Percentiles rank a stretch among this genome's conserved stretches.
These are phyloP conservation scores for Chalciporus chontae DNA, from an alignment of 768 basidiomycete genomes.

Conservation along the genomic window DNA sequence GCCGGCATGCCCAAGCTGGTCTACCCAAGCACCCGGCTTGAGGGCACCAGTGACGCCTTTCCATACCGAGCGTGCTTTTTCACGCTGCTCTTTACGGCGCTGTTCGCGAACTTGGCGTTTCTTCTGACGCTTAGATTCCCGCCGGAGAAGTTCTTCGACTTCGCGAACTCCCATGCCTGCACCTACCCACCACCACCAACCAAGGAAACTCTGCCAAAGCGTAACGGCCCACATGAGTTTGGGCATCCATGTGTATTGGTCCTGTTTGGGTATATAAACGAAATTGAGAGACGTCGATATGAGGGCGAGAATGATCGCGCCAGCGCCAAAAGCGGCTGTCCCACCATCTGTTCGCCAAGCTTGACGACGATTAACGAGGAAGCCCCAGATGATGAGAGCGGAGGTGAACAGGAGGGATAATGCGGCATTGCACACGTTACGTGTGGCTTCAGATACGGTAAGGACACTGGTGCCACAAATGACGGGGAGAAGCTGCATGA, in stretches of 20 bases:
- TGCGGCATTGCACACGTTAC: constrained; percentile 94
- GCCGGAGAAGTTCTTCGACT: constrained; percentile 57
- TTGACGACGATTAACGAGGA: constrained; percentile 80
- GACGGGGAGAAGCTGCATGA: constrained; percentile 81
- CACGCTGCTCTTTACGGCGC: constrained; percentile 45
- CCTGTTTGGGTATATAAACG: constrained; percentile 76
- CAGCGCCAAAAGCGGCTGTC: constrained; percentile 88
- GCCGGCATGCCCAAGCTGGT: neutral
- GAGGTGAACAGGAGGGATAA: constrained; percentile 92
- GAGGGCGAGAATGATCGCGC: constrained; percentile 79
- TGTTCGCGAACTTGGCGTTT: constrained; percentile 46
- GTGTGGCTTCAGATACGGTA: constrained; percentile 65
- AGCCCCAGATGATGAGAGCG: constrained; percentile 90
- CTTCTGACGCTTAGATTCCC: constrained; percentile 52
- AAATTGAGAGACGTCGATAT: constrained; percentile 85
- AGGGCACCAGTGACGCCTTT: constrained; percentile 55
- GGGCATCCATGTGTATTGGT: constrained; percentile 90
- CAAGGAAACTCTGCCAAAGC: constrained; percentile 95
- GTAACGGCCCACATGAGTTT: constrained; percentile 87
- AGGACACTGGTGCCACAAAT: constrained; percentile 34
- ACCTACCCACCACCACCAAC: constrained; percentile 99
- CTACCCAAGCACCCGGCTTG: constrained; percentile 9
- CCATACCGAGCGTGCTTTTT: constrained; percentile 55
- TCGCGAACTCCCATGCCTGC: constrained; percentile 77
- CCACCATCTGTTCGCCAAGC: constrained; percentile 98